phyloP scores from a whole-genome alignment of 805 yeast species.

The Wickerhamiella azyma region DNA sequence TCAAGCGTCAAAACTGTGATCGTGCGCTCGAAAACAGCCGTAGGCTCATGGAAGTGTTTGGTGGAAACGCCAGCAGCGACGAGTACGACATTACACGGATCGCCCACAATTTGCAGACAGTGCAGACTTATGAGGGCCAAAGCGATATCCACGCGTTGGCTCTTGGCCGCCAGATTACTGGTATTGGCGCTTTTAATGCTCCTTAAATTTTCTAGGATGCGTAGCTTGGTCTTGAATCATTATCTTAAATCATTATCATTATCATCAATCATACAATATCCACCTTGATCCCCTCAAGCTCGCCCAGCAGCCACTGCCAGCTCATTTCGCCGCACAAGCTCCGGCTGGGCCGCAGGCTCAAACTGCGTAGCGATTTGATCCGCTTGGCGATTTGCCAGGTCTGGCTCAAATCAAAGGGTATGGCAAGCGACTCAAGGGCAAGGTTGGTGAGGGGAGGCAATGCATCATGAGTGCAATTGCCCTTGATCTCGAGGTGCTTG shows the following conservation, averaged over 20 bases:
- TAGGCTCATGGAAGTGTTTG: slow-evolving; percentile 31
- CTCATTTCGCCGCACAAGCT: background rate
- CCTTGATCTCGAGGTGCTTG: background rate
- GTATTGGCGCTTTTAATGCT: slow-evolving; percentile 24
- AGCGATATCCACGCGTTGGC: slow-evolving; percentile 32
- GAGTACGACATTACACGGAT: slow-evolving; percentile 33
- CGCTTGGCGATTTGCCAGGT: background rate
- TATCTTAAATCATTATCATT: background rate
- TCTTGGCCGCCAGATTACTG: slow-evolving; percentile 32
- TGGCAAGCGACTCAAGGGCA: background rate
- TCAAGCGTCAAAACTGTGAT: slow-evolving; percentile 33
- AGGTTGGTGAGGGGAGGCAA: background rate
- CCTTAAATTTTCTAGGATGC: background rate
- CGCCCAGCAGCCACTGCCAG: background rate
- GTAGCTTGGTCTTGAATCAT: background rate
- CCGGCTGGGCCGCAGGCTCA: background rate
- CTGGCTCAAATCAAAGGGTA: background rate
- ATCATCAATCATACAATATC: background rate
- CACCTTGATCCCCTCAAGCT: background rate
- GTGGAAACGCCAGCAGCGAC: slow-evolving; percentile 34
- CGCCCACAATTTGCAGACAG: slow-evolving; percentile 31
- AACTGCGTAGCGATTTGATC: background rate
- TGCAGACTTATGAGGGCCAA: slow-evolving; percentile 35
- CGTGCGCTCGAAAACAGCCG: slow-evolving; percentile 28
- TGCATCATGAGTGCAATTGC: background rate